Percentiles rank a stretch among this genome's conserved stretches.
Conservation (phyloP, 2,329 filamentous ascomycete species). For the Uncinocarpus reesii region DNA sequence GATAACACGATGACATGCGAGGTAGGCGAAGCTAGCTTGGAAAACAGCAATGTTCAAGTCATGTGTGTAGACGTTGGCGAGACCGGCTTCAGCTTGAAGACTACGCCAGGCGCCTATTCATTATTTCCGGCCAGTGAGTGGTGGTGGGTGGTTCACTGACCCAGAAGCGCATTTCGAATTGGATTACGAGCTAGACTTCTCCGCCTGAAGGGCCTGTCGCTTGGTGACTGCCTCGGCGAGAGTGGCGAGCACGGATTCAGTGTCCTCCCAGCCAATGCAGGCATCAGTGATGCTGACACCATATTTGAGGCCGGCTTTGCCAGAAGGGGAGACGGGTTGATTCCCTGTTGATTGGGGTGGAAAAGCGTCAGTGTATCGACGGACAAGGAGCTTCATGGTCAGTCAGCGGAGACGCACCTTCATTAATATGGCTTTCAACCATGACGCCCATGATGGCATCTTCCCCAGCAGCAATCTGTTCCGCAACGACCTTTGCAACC, state of each 20-base stretch:
- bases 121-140: too few relatives aligned
- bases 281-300: slow-evolving; percentile 96
- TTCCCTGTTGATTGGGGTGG: slow-evolving; percentile 39
- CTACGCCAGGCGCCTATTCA: not conserved
- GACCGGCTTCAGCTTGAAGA: too few relatives aligned
- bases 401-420: slow-evolving; percentile 64
- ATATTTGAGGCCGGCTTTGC: slow-evolving; percentile 74
- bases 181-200: slow-evolving; percentile 4
- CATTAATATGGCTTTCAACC: slow-evolving; percentile 96
- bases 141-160: too few relatives aligned
- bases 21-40: too few relatives aligned
- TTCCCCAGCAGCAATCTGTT: slow-evolving; percentile 79
- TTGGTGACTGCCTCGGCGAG: slow-evolving; percentile 72
- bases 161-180: not conserved
- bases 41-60: too few relatives aligned
- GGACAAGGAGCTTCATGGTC: too few relatives aligned
- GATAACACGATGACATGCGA: too few relatives aligned
- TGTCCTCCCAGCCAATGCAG: slow-evolving; percentile 91
- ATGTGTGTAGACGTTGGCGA: too few relatives aligned
- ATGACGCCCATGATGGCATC: slow-evolving; percentile 89
- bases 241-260: slow-evolving; percentile 62
- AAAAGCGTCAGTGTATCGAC: not conserved
- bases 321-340: slow-evolving; percentile 85
- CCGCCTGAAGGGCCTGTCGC: slow-evolving; percentile 43
- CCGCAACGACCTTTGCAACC: slow-evolving; percentile 69